Conservation (phyloP, 257 asterid species). For the Solanum paucissectum region DNA sequence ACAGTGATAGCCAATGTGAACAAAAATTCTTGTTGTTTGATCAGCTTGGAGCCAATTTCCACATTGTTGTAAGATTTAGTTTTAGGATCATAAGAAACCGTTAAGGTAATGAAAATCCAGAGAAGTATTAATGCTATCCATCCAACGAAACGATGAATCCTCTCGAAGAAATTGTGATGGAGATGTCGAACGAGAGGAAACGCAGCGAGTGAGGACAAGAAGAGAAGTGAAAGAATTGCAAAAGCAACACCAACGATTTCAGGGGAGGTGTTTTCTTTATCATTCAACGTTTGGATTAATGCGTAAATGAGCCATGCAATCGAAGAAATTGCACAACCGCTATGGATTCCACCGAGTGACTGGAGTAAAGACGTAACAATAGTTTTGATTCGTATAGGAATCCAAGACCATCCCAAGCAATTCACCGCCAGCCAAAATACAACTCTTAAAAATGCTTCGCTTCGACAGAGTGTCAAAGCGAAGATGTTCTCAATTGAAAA, state of each 20-base stretch:
- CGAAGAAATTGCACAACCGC: constrained; percentile 65
- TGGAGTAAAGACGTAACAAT: constrained; percentile 39
- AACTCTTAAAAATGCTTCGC: constrained; percentile 42
- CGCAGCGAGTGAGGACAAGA: constrained; percentile 44
- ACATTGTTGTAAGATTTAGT: constrained; percentile 32
- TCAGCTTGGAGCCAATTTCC: constrained; percentile 12
- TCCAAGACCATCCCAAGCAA: constrained; percentile 42
- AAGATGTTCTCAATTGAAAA: constrained; percentile 54
- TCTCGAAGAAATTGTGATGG: constrained; percentile 66
- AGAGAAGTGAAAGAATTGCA: constrained; percentile 38
- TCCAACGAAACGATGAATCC: constrained; percentile 56
- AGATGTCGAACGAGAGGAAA: constrained; percentile 75
- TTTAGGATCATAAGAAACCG: constrained; percentile 33
- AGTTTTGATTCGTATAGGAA: constrained; percentile 42
- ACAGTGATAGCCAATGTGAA: constrained; percentile 33
- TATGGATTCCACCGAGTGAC: constrained; percentile 60
- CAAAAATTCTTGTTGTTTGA: constrained; percentile 48
- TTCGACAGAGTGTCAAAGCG: constrained; percentile 45
- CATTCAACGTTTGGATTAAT: constrained; percentile 31
- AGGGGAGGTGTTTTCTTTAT: constrained; percentile 29
- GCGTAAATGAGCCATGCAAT: constrained; percentile 57
- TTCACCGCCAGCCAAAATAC: constrained; percentile 55
- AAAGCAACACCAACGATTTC: constrained; percentile 37
- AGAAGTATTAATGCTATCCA: constrained; percentile 46
- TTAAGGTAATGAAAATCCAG: constrained; percentile 44